Evolutionary conservation across 805 yeast genomes (phyloP), one percentile per base, ranked within the genome.

Genomic region (Yamadazyma ubonensis): DNA sequence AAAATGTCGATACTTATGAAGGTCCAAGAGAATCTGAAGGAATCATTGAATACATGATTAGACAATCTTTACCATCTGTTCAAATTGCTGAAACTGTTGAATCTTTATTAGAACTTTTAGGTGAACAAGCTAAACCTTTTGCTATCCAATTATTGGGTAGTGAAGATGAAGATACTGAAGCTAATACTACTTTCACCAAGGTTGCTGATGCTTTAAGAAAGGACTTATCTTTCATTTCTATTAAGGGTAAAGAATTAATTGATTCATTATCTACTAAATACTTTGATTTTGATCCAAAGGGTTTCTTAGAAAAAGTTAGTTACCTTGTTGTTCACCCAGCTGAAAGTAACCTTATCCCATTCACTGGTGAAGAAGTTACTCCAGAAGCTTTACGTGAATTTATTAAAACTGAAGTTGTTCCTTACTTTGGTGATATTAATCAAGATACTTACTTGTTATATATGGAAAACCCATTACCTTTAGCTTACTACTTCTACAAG

Each of bases 401-500:
- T 58, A 65, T 81, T 51, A 62, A 65, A 39, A 61, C 66, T 50
- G 93, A 89, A 69, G 64, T 83, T 35, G 75, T 85, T 59, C 96
- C 97, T 42, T 73, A 77, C 54, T 83, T 90, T 53, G 96, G 95
- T 57, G 96, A 90, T 65, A 79, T 91, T 49, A 81, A 79, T 55
- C 89, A 93, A 50, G 72, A 77, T 38, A 83, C 93, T 48, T 93
- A 83, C 75, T 70, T 75, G 64, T 58, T 72, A 29, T 93, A 90
- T 73, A 79, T 86, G 75, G 66, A 73, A 41, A 69, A 89, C 44
- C 75, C 79, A 25, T 49, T 79, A 41, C 99, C 99, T 47, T 67
- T 93, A 50, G 95, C 87, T 39, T 91, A 90, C 75, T 81, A 85
- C 63, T 93, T 93, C 72, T 88, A 86, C 71, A 78, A 76, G 52